Evolutionary conservation across 2,329 filamentous ascomycete species (phyloP), one percentile per base, ranked within the genome.

Genomic region (Arthrobotrys pseudoclavata): DNA sequence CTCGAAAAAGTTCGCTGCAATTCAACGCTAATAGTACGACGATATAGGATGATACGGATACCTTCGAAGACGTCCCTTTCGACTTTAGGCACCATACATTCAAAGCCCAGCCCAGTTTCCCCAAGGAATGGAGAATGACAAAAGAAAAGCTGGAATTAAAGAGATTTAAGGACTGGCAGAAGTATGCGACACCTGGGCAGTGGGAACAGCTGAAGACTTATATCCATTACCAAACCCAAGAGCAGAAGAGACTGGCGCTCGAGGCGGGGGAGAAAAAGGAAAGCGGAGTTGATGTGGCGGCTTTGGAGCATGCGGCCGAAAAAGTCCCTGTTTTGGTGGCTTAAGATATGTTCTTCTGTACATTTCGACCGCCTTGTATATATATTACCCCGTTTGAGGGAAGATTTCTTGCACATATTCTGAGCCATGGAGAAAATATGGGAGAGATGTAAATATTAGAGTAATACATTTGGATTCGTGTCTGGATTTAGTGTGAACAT

Each of bases 11-110:
- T 12, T 26, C 9, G 9, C 5, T 22, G 6, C 1, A 3, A 26
- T 55, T 22, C 6, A 13, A 7, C 7, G 34, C 67, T 42, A 76
- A 45, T 26, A 12, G 9, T 42, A 24, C n/a, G 55, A 20, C 10
- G 10, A n/a, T 40, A 68, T 83, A 90, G 86, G 91, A 97, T 82
- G 86, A 88, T 24, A 88, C 85, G 42, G 95, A 99, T 81, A 92
- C 88, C 10, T 97, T 98, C 82, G 90, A 90, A 80, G 96, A 99
- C 83, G 85, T 99, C 31, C 95, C 96, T 1, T 87, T 98, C 60
- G 94, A 99, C 83, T 91, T 93, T 76, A 88, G 96, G 81, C 95
- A 98, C 84, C 69, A 75, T 53, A 77, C 70, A 20, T 75, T 61
- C 48, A 76, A 71, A 24, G 29, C 90, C 95, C 86, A 90, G 20